Conservation (phyloP, 805 yeast species). For the Cyberlindnera galapagoensis region DNA sequence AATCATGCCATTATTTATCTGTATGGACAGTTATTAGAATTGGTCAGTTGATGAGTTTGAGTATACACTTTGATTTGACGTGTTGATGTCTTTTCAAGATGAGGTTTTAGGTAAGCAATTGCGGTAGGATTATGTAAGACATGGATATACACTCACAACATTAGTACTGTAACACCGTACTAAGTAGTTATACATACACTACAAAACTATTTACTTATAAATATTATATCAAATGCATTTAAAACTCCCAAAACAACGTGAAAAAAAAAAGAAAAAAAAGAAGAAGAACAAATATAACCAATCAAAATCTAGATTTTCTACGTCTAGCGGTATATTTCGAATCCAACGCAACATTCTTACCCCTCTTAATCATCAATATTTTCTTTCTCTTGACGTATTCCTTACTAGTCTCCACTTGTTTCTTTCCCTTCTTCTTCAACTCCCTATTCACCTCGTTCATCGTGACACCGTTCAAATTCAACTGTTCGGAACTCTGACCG, state of each 20-base stretch:
- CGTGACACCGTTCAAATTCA: slow-evolving; percentile 74
- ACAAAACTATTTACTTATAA: background rate
- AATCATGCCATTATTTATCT: too few species aligned
- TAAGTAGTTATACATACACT: slow-evolving; percentile 1
- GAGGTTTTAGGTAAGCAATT: too few species aligned
- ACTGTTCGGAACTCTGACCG: slow-evolving; percentile 65
- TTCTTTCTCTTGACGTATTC: slow-evolving; percentile 87
- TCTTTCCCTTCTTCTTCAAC: slow-evolving; percentile 23
- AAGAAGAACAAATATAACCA: background rate
- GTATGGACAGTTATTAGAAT: too few species aligned
- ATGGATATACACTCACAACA: too few species aligned
- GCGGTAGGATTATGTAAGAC: too few species aligned
- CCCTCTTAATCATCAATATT: slow-evolving; percentile 87
- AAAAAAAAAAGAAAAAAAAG: too few species aligned
- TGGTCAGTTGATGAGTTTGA: too few species aligned
- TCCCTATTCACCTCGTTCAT: slow-evolving; percentile 56
- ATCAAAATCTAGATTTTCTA: slow-evolving; percentile 57
- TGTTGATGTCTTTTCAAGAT: too few species aligned
- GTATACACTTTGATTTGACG: too few species aligned
- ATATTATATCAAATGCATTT: background rate
- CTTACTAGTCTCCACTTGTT: slow-evolving; percentile 65
- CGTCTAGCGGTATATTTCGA: slow-evolving; percentile 88
- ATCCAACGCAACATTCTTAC: slow-evolving; percentile 82
- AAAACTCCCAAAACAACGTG: too few species aligned
- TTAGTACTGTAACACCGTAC: too few species aligned